phyloP scores from a whole-genome alignment of 805 yeast species.

The Metschnikowia dekortorum region DNA sequence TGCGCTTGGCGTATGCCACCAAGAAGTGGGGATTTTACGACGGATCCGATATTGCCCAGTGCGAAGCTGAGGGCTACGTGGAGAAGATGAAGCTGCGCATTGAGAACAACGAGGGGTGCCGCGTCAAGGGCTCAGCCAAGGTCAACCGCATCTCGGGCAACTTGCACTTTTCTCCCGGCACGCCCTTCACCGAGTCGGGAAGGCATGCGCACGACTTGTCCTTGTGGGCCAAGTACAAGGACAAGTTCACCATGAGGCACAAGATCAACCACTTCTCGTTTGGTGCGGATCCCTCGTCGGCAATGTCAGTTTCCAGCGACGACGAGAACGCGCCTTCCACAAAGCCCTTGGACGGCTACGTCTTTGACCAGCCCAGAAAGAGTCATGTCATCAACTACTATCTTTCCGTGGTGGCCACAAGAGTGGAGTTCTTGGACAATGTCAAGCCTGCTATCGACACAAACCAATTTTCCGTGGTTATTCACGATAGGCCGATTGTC shows the following conservation, averaged over 20 bases:
- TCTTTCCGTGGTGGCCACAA: conserved; percentile 84
- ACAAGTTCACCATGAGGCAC: conserved; percentile 73
- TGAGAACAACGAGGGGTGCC: conserved; percentile 70
- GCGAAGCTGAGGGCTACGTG: conserved; percentile 87
- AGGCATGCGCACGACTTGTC: conserved; percentile 85
- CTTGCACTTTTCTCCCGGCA: conserved; percentile 95
- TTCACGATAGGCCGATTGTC: conserved; percentile 75
- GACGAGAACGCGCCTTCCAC: conserved; percentile 38
- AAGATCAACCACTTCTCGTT: conserved; percentile 75
- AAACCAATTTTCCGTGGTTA: conserved; percentile 85
- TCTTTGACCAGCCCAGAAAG: conserved; percentile 43
- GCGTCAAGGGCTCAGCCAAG: conserved; percentile 71
- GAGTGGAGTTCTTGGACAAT: conserved; percentile 66
- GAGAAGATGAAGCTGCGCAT: conserved; percentile 52
- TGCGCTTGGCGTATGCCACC: conserved; percentile 71
- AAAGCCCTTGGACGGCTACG: conserved; percentile 64
- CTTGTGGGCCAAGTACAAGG: conserved; percentile 51
- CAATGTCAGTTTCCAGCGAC: conserved; percentile 19
- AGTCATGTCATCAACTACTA: conserved; percentile 69
- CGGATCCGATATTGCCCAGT: conserved; percentile 82
- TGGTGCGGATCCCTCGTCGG: conserved; percentile 53
- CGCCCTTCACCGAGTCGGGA: conserved; percentile 53
- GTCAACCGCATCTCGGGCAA: conserved; percentile 87
- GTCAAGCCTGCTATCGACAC: conserved; percentile 53
- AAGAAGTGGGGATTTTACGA: conserved; percentile 87